A percentile compares a stretch with the other conserved stretches of the same genome.
phyloP scores from a whole-genome alignment of 768 basidiomycete genomes.

The Tylopilus balloui region DNA sequence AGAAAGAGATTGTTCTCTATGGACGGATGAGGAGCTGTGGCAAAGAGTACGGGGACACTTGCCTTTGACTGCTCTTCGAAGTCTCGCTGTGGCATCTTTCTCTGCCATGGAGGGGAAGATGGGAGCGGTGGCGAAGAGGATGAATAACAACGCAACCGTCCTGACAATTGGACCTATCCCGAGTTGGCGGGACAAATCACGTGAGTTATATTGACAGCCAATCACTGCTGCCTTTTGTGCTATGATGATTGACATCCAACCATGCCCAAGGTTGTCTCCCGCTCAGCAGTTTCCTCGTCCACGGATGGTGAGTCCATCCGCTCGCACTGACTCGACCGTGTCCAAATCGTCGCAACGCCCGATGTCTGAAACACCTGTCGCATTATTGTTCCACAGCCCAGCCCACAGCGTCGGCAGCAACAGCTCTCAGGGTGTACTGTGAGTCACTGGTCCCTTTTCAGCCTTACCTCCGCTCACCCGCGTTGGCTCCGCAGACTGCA shows the following conservation, averaged over 20 bases:
- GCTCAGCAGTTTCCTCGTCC: conserved; percentile 84
- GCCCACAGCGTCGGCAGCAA: conserved; percentile 74
- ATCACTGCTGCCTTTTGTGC: neutral
- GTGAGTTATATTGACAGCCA: conserved; percentile 16
- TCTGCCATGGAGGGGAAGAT: conserved; percentile 59
- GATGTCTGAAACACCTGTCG: neutral
- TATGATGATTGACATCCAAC: conserved; percentile 5
- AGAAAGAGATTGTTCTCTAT: conserved; percentile 93
- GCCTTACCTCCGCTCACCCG: conserved; percentile 7
- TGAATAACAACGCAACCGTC: conserved; percentile 14
- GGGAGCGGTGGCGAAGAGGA: conserved; percentile 21
- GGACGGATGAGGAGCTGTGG: conserved; percentile 15
- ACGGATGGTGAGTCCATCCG: conserved; percentile 57
- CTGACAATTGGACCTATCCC: conserved; percentile 24
- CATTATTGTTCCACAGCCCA: conserved; percentile 44
- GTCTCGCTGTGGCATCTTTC: conserved; percentile 70
- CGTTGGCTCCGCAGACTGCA: conserved; percentile 54
- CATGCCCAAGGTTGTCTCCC: conserved; percentile 92
- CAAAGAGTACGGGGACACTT: conserved; percentile 4
- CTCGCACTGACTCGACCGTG: neutral
- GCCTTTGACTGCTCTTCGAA: conserved; percentile 82
- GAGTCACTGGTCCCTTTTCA: conserved; percentile 29
- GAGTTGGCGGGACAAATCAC: conserved; percentile 22
- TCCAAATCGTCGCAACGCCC: neutral
- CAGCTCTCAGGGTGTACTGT: conserved; percentile 82